Conservation (phyloP, 192 early-diverging fungal genomes). For the Gonapodya sp. region DNA sequence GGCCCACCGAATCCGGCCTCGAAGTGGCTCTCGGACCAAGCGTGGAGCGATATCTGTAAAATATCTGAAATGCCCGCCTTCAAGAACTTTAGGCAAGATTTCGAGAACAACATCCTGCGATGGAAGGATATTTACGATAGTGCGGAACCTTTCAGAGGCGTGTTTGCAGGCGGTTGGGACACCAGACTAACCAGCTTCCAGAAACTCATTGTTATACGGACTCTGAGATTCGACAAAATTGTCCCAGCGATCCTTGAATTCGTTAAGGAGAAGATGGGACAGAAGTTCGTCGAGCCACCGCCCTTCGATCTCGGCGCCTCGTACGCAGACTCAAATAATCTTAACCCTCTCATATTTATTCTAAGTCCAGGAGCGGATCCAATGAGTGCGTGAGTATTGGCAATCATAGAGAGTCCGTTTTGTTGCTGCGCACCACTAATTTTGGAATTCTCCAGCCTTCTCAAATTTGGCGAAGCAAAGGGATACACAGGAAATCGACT, state of each 20-base stretch:
- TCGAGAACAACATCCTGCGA: constrained; percentile 23
- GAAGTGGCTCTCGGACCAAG: constrained; percentile 39
- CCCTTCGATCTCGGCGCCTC: constrained; percentile 50
- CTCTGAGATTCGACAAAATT: constrained; percentile 46
- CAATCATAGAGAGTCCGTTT: background rate
- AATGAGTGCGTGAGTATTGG: constrained; percentile 25
- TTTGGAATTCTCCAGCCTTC: constrained; percentile 22
- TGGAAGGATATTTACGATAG: constrained; percentile 47
- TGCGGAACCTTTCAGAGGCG: constrained; percentile 32
- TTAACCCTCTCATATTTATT: constrained; percentile 43
- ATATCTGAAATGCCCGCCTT: constrained; percentile 31
- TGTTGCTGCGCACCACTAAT: background rate
- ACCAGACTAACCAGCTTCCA: constrained; percentile 33
- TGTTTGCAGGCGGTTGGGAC: constrained; percentile 35
- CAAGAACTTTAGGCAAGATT: constrained; percentile 23
- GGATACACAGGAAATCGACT: constrained; percentile 41
- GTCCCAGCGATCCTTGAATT: constrained; percentile 32
- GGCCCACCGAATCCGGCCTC: constrained; percentile 15
- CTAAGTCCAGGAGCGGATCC: constrained; percentile 51
- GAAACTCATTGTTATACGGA: constrained; percentile 36
- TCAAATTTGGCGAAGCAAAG: constrained; percentile 45
- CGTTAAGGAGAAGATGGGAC: constrained; percentile 48
- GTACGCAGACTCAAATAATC: constrained; percentile 40
- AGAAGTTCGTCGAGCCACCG: constrained; percentile 46
- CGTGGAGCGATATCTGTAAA: constrained; percentile 40